These are phyloP conservation scores for Diaporthe australafricana DNA, from an alignment of 2,329 filamentous ascomycete species.

Conservation along the genomic window DNA sequence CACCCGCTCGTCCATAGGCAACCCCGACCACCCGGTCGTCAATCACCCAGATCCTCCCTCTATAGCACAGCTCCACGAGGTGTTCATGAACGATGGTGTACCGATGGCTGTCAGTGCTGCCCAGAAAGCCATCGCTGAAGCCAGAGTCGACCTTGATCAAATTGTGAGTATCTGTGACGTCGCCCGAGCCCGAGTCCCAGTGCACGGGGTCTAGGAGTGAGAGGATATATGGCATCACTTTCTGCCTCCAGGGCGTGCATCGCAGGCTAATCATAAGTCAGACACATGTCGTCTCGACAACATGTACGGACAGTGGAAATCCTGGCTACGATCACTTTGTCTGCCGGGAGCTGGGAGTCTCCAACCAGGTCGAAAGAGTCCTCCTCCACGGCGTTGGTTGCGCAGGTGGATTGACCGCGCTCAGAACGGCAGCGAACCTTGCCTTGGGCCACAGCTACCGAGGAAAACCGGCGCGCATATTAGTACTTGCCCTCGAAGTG, in stretches of 20 bases:
- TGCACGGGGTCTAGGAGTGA: neutral
- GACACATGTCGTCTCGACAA: constrained; percentile 75
- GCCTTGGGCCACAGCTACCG: constrained; percentile 72
- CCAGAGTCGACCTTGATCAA: constrained; percentile 59
- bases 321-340: constrained; percentile 77
- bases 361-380: constrained; percentile 71
- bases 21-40: constrained; percentile 69
- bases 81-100: constrained; percentile 68
- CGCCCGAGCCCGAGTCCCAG: neutral
- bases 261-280: constrained; percentile 1
- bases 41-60: constrained; percentile 66
- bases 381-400: constrained; percentile 76
- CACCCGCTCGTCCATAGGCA: constrained; percentile 70
- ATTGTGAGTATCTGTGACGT: constrained; percentile 49
- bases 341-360: constrained; percentile 67
- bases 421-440: constrained; percentile 74
- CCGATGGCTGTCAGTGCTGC: constrained; percentile 67
- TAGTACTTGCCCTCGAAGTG: constrained; percentile 74
- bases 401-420: constrained; percentile 70
- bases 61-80: constrained; percentile 65
- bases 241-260: neutral
- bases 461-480: constrained; percentile 68
- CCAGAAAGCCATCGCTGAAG: constrained; percentile 66
- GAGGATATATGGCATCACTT: neutral
- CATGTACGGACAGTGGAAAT: constrained; percentile 77